phyloP scores from a whole-genome alignment of 163 green algal species.

The Volvox carteri region DNA sequence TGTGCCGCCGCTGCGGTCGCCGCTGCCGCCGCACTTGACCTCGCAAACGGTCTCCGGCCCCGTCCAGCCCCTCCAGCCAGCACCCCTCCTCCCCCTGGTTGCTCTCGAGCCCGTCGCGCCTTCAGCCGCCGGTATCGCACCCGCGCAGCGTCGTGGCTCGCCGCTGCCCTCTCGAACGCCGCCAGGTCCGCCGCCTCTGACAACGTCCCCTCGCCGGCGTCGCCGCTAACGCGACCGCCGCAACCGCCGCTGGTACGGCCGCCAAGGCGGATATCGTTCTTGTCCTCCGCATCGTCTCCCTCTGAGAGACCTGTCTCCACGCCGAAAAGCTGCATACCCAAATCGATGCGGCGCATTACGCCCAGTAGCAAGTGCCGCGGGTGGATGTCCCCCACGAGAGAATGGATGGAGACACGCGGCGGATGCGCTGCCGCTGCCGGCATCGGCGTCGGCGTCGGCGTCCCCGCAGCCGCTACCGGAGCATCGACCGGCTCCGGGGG shows the following conservation, averaged over 20 bases:
- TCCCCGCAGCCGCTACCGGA: background rate
- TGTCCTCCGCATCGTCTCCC: background rate
- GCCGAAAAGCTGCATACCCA: conserved; percentile 23
- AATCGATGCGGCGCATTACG: background rate
- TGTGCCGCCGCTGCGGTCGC: no score
- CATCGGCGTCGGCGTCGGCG: no score
- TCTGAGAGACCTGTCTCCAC: background rate
- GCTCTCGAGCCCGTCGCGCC: background rate
- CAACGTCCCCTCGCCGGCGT: background rate
- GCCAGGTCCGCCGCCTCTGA: background rate
- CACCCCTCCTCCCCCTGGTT: no score
- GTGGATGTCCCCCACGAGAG: no score
- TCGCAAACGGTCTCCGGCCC: no score
- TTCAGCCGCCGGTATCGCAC: background rate
- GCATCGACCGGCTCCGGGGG: background rate
- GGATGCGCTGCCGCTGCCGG: background rate
- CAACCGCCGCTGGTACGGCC: background rate
- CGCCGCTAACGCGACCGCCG: background rate
- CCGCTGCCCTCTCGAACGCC: background rate
- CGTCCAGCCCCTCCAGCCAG: no score
- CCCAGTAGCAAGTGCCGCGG: background rate
- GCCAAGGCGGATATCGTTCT: background rate
- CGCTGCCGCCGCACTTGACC: no score
- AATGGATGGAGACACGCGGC: no score
- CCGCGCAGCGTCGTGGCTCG: background rate